Conservation (phyloP, 345 rosid genomes). For the Salix arbutifolia region DNA sequence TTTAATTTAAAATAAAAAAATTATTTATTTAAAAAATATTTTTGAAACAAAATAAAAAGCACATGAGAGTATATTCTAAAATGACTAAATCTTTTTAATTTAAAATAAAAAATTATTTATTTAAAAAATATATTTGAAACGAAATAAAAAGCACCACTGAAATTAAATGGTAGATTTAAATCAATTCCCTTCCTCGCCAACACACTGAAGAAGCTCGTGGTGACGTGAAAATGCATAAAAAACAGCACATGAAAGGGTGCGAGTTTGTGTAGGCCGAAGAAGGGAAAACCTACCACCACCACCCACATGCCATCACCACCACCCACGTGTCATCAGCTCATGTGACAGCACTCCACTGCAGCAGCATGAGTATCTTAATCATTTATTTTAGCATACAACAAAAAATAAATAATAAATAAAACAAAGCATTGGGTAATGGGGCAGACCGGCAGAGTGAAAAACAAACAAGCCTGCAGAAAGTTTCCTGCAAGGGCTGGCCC, state of each 20-base stretch:
- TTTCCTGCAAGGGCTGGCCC: not conserved
- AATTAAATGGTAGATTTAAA: not conserved
- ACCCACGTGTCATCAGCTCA: not conserved
- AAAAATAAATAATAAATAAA: not conserved
- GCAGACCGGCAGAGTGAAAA: not conserved
- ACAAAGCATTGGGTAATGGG: not conserved
- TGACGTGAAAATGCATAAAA: not conserved
- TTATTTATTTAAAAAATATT: too few species aligned
- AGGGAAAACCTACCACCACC: not conserved
- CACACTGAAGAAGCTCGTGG: not conserved
- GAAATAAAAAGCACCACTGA: not conserved
- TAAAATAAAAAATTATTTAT: too few species aligned
- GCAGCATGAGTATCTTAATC: not conserved
- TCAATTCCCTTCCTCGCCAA: not conserved
- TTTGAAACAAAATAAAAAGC: too few species aligned
- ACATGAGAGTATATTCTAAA: too few species aligned
- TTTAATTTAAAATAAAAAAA: too few species aligned
- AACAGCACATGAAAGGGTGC: not conserved
- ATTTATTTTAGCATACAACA: not conserved
- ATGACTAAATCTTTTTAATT: too few species aligned
- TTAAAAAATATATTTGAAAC: too few species aligned
- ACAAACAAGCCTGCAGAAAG: not conserved
- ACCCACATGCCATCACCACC: not conserved
- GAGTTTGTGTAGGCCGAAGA: slow-evolving; percentile 5
- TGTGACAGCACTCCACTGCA: not conserved